Conservation (phyloP, 495 filamentous ascomycete genomes). For the Podospora pseudoanserina region DNA sequence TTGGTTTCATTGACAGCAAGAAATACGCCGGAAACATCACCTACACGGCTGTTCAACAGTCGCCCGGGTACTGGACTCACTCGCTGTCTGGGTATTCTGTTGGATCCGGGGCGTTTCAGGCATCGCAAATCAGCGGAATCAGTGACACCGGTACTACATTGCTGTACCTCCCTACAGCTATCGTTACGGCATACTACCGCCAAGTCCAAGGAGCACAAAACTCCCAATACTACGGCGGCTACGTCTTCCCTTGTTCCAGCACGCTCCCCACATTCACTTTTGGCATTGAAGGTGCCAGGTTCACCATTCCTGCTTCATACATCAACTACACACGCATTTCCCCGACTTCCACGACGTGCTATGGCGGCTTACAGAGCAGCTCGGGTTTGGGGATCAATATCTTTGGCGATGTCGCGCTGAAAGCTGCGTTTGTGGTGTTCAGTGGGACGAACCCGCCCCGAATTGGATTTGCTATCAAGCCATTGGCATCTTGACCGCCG, state of each 20-base stretch:
- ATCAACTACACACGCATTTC: conserved; percentile 54
- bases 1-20: conserved; percentile 64
- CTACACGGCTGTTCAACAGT: conserved; percentile 56
- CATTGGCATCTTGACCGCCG: conserved; percentile 1
- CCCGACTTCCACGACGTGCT: conserved; percentile 43
- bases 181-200: conserved; percentile 65
- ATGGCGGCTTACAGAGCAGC: conserved; percentile 64
- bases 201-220: conserved; percentile 53
- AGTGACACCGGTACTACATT: conserved; percentile 77
- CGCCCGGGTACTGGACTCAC: conserved; percentile 72
- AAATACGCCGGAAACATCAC: conserved; percentile 64
- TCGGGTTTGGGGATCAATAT: conserved; percentile 63
- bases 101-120: conserved; percentile 41
- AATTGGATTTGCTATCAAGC: conserved; percentile 59
- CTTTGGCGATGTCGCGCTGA: conserved; percentile 77
- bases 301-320: conserved; percentile 52
- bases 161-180: conserved; percentile 53
- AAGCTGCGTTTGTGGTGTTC: conserved; percentile 76
- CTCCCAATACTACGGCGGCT: conserved; percentile 56
- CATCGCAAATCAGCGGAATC: conserved; percentile 49
- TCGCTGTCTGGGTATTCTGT: conserved; percentile 59
- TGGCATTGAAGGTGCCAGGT: conserved; percentile 48
- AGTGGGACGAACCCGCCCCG: conserved; percentile 41
- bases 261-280: conserved; percentile 63
- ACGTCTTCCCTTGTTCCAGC: conserved; percentile 63